phyloP scores from a whole-genome alignment of 768 basidiomycete genomes.

The Naganishia vishniacii region DNA sequence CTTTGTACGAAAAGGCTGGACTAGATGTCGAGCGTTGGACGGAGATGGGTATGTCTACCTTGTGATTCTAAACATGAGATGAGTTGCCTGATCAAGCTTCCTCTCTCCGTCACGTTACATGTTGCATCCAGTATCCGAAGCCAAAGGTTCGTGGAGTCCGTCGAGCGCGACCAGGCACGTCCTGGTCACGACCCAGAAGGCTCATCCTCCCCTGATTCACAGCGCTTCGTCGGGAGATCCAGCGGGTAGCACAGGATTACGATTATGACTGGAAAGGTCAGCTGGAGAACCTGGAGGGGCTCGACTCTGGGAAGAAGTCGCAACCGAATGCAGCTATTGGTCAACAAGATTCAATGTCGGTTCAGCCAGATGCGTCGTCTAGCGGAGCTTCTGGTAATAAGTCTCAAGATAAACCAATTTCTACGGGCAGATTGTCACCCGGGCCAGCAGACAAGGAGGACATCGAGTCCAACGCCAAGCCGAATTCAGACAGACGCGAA shows the following conservation, averaged over 20 bases:
- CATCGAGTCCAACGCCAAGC: no score
- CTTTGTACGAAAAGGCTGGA: slow-evolving; percentile 58
- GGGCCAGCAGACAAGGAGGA: no score
- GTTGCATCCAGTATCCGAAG: slow-evolving; percentile 12
- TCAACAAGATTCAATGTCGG: background rate
- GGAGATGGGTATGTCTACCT: slow-evolving; percentile 49
- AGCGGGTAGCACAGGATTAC: slow-evolving; percentile 61
- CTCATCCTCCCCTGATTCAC: slow-evolving; percentile 50
- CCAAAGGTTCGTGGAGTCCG: background rate
- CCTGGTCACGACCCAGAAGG: no score
- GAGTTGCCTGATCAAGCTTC: no score
- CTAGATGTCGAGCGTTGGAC: slow-evolving; percentile 61
- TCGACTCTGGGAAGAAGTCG: slow-evolving; percentile 26
- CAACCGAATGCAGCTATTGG: background rate
- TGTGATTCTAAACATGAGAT: background rate
- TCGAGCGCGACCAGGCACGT: no score
- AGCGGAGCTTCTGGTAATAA: background rate
- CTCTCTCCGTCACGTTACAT: no score
- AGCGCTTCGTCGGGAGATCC: slow-evolving; percentile 56
- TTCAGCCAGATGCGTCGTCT: background rate
- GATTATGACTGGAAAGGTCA: slow-evolving; percentile 52
- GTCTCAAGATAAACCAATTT: background rate
- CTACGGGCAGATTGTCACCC: background rate
- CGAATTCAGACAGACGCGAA: no score
- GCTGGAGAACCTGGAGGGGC: slow-evolving; percentile 44